phyloP scores from a whole-genome alignment of 2,329 filamentous ascomycete genomes.

The Trichoderma sp. region DNA sequence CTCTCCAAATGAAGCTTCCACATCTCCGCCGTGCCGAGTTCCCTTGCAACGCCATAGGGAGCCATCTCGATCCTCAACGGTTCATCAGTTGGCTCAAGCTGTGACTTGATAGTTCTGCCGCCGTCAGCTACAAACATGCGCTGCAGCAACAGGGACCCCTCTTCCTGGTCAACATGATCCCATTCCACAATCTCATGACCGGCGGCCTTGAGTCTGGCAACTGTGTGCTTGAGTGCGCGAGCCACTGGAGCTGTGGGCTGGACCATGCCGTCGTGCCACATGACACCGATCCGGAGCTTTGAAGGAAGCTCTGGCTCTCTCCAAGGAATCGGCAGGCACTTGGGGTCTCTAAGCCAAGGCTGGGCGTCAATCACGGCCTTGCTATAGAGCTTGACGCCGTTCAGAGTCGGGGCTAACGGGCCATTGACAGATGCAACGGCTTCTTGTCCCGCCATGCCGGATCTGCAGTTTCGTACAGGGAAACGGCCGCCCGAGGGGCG shows the following conservation, averaged over 20 bases:
- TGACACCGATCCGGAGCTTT: conserved; percentile 58
- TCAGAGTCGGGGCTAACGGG: conserved; percentile 58
- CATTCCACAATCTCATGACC: conserved; percentile 57
- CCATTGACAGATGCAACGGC: conserved; percentile 65
- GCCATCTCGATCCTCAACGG: conserved; percentile 44
- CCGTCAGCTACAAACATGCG: conserved; percentile 54
- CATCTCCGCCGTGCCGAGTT: conserved; percentile 47
- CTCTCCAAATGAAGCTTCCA: conserved; percentile 52
- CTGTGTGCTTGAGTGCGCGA: conserved; percentile 53
- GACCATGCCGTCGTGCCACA: conserved; percentile 67
- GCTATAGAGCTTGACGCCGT: conserved; percentile 58
- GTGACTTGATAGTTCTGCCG: conserved; percentile 41
- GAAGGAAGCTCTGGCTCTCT: conserved; percentile 35
- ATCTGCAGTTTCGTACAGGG: conserved; percentile 54
- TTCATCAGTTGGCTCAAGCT: conserved; percentile 46
- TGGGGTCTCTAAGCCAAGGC: conserved; percentile 60
- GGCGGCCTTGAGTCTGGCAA: conserved; percentile 43
- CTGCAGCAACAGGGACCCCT: conserved; percentile 40
- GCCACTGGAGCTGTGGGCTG: conserved; percentile 65
- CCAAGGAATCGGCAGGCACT: conserved; percentile 62
- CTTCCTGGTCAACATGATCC: conserved; percentile 45
- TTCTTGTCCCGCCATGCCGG: conserved; percentile 65
- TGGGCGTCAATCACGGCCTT: conserved; percentile 50
- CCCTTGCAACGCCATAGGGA: conserved; percentile 35
- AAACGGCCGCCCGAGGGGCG: conserved; percentile 61